Conservation (phyloP, 306 rosid species). For the Pyrus bretschneideri region DNA sequence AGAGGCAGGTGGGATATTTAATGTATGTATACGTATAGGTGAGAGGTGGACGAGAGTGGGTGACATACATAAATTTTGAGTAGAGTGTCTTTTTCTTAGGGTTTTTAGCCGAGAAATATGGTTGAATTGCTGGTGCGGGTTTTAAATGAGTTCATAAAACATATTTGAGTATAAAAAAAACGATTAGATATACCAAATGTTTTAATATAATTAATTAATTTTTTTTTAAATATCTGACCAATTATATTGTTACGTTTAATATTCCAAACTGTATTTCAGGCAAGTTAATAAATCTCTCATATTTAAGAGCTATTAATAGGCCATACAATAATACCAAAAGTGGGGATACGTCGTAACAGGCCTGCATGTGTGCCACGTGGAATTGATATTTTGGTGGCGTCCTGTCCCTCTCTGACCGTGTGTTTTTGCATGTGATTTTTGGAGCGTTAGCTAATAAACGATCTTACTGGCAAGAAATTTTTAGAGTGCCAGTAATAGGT, state of each 20-base stretch:
- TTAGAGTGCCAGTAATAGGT: too few species aligned
- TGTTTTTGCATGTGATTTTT: not conserved
- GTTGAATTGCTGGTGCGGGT: not conserved
- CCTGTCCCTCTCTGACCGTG: not conserved
- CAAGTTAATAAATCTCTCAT: too few species aligned
- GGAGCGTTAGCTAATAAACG: not conserved
- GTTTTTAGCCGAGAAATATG: not conserved
- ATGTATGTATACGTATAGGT: not conserved
- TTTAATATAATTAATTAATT: too few species aligned
- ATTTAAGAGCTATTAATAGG: not conserved
- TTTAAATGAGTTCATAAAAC: too few species aligned
- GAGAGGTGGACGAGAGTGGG: slow-evolving; percentile 3
- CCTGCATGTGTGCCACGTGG: slow-evolving; percentile 28
- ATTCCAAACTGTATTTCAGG: too few species aligned
- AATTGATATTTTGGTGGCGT: not conserved
- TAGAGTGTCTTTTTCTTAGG: not conserved
- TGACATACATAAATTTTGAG: not conserved
- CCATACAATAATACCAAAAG: not conserved
- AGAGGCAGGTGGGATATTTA: not conserved
- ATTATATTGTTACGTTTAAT: too few species aligned
- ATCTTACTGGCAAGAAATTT: too few species aligned
- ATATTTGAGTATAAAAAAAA: too few species aligned
- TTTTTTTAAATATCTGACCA: too few species aligned
- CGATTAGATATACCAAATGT: too few species aligned
- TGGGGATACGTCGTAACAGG: not conserved